Evolutionary conservation across 2,329 filamentous ascomycete species (phyloP), one percentile per base, ranked within the genome.

Genomic region (Ophiostoma triangulosporum): DNA sequence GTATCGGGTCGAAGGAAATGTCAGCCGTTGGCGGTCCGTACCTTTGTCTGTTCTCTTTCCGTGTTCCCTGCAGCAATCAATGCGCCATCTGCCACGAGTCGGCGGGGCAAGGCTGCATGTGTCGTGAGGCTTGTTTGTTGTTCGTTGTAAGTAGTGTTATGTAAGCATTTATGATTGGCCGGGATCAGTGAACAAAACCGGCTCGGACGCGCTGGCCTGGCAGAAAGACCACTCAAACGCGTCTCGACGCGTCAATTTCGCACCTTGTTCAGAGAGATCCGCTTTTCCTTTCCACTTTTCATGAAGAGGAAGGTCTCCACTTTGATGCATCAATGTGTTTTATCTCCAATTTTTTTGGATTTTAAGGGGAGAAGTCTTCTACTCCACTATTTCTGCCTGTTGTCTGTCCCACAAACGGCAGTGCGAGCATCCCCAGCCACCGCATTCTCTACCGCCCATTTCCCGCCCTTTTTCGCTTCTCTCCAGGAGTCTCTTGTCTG

Each of bases 161-260:
- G 43, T 46, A 24, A 46, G 43, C 43, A 46, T 6, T 22, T n/a
- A 15, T 55, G 50, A 55, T 57, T 57, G 55, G 55, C 50, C 48
- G 7, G 29, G 3, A 15, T 29, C 43, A 31, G 17, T 11, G 17
- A 24, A 29, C 24, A 27, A n/a, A 3, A 3, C 12, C 22, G 38
- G 38, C 7, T 43, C 24, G 38, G 29, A 43, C 38, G 38, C 38
- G 38, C 12, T 20, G 38, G 38, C 38, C 38, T n/a, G 14, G 22
- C 40, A n/a, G 32, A 40, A 24, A 53, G 27, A 33, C 32, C 45
- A 26, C 31, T n/a, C 15, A 12, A 26, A 45, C 50, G 52, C 52
- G 54, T 33, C 35, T 22, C 1, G 31, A 57, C 57, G 57, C 57
- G 57, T 57, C 56, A 54, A 36, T 57, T 58, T 58, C 51, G 51